Base-by-base conservation (phyloP, 768 basidiomycete species). In the Boletus vermiculosoides region DNA sequence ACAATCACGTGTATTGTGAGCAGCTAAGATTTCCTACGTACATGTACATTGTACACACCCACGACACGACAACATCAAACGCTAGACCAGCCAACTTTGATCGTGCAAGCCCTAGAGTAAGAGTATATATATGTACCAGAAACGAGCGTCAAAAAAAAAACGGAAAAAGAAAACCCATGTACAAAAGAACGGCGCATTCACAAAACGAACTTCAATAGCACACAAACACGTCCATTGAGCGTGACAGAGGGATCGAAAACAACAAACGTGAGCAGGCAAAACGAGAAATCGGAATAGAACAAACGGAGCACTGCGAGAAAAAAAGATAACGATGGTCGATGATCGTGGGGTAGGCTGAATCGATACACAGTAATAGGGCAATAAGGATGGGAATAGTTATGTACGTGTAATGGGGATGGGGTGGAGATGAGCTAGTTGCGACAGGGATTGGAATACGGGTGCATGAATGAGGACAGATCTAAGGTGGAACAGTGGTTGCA, bases 301-400 rank as follows among this genome's bases (percentile, higher is more conserved):
- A 34, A 64, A 60, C 48, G 46, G 56, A 69, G 65, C 67, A 65
- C 60, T 68, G 48, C 30, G 46, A 39, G 42, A 28, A 28, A 36
- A 33, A 40, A n/a, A 30, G 37, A 45, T 53, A 54, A 52, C 20
- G 54, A 54, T 36, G 50, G 52, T 55, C 51, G 37, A 30, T 23
- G 42, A 37, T 56, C 56, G 50, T 58, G 56, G 55, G 54, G 11
- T 64, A 56, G 46, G 44, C n/a, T 64, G 62, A 54, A 56, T 62
- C 49, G 67, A 65, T 68, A 67, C 63, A 68, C 52, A 58, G 58
- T 50, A 55, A 62, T 59, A 65, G 50, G 60, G 55, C 45, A 67
- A 67, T 68, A 70, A 67, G 56, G 60, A 64, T 54, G 62, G 25
- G 45, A 54, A 70, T 68, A 68, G 50, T 64, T 58, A 67, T 67